phyloP scores from a whole-genome alignment of 2,329 filamentous ascomycete genomes.

The Coniochaeta prunicola region DNA sequence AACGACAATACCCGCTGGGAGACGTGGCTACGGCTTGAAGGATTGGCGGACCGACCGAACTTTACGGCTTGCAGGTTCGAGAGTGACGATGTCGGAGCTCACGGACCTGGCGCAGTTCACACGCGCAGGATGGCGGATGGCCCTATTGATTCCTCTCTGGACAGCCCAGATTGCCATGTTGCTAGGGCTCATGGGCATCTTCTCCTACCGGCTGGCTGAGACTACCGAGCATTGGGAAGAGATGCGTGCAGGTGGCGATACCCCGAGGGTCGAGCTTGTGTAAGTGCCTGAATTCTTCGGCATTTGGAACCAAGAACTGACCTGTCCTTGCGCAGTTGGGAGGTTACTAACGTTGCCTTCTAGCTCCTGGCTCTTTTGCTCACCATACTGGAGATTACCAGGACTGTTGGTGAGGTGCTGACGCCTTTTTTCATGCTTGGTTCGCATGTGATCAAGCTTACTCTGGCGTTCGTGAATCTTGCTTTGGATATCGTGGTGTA shows the following conservation, averaged over 20 bases:
- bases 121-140: conserved; percentile 42
- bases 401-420: conserved; percentile 38
- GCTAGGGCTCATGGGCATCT: conserved; percentile 40
- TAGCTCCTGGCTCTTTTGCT: conserved; percentile 38
- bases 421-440: conserved; percentile 49
- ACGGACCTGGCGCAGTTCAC: conserved; percentile 42
- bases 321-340: conserved; percentile 36
- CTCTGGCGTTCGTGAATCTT: conserved; percentile 37
- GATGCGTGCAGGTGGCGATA: conserved; percentile 26
- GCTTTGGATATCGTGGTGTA: conserved; percentile 47
- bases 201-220: conserved; percentile 43
- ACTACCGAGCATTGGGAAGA: conserved; percentile 36
- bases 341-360: conserved; percentile 42
- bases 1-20: neutral
- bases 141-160: conserved; percentile 43
- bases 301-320: neutral
- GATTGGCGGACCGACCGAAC: neutral
- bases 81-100: neutral
- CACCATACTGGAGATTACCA: conserved; percentile 39
- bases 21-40: neutral
- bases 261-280: conserved; percentile 41
- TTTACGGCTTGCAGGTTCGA: neutral
- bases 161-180: conserved; percentile 37
- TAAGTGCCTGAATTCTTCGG: conserved; percentile 24
- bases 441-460: conserved; percentile 41